These are phyloP conservation scores for Fusarium austroafricanum DNA, from an alignment of 2,329 filamentous ascomycete genomes.

Conservation along the genomic window DNA sequence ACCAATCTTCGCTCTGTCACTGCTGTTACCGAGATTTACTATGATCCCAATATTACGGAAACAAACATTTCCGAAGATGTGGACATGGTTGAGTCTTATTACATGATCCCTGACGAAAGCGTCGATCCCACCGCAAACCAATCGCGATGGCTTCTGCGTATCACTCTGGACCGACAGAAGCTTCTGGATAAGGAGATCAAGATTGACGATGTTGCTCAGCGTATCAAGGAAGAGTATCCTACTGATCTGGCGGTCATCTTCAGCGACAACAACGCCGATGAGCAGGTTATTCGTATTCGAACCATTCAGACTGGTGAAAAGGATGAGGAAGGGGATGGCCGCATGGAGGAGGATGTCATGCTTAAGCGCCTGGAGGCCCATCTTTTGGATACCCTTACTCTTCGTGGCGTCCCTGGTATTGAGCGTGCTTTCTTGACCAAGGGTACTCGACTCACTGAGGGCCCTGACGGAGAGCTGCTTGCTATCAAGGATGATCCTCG, in stretches of 20 bases:
- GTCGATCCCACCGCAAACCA: slow-evolving; percentile 74
- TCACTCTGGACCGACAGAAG: slow-evolving; percentile 92
- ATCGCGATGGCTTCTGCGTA: slow-evolving; percentile 94
- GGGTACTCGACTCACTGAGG: slow-evolving; percentile 75
- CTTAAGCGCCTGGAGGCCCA: slow-evolving; percentile 92
- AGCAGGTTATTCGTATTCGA: slow-evolving; percentile 93
- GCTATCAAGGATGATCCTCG: slow-evolving; percentile 77
- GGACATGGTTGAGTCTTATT: slow-evolving; percentile 97
- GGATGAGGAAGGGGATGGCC: slow-evolving; percentile 71
- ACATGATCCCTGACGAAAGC: slow-evolving; percentile 86
- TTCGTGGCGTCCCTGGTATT: slow-evolving; percentile 90
- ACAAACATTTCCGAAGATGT: slow-evolving; percentile 89
- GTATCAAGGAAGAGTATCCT: slow-evolving; percentile 89
- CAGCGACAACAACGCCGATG: slow-evolving; percentile 97
- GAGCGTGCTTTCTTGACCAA: slow-evolving; percentile 94
- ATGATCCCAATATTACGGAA: slow-evolving; percentile 87
- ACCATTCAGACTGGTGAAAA: slow-evolving; percentile 76
- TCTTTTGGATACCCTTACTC: slow-evolving; percentile 87
- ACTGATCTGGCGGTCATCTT: slow-evolving; percentile 92
- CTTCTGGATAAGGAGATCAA: slow-evolving; percentile 93
- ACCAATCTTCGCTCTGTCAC: slow-evolving; percentile 94
- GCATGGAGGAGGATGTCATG: slow-evolving; percentile 88
- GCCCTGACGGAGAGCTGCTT: slow-evolving; percentile 77
- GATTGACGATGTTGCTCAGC: slow-evolving; percentile 89
- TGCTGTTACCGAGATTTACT: slow-evolving; percentile 94